Conservation (phyloP, 176 grass and related monocot species). For the Triticum dicoccoides region DNA sequence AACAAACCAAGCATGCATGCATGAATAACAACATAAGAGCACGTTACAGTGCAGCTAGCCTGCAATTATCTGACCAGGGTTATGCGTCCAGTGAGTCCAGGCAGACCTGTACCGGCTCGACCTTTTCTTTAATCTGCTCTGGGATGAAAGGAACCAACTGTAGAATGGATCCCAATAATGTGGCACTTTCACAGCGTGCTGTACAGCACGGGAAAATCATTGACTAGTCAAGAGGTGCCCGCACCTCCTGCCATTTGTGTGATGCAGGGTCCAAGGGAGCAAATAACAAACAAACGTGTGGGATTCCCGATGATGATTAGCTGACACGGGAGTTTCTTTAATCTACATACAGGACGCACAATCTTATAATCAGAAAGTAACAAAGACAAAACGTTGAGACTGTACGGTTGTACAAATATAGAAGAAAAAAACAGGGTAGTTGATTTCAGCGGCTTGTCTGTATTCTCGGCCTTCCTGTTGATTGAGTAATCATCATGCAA, state of each 20-base stretch:
- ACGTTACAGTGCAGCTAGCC: conserved; percentile 13
- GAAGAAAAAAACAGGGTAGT: conserved; percentile 21
- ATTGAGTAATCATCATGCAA: conserved; percentile 46
- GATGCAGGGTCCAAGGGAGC: conserved; percentile 37
- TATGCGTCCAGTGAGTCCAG: not conserved
- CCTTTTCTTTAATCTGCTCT: not conserved
- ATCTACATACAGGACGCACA: conserved; percentile 16
- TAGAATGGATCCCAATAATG: conserved; percentile 28
- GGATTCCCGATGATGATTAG: conserved; percentile 42
- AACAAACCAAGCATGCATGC: not conserved
- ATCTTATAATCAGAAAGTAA: conserved; percentile 30
- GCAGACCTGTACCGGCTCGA: not conserved
- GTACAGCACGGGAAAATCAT: not conserved
- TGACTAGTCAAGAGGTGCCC: not conserved
- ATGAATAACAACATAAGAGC: not conserved
- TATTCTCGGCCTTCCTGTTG: conserved; percentile 25
- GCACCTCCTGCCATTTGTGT: conserved; percentile 44
- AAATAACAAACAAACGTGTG: conserved; percentile 25
- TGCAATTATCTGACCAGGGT: conserved; percentile 9
- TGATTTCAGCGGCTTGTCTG: conserved; percentile 37
- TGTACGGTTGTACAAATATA: conserved; percentile 37
- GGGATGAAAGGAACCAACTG: not conserved
- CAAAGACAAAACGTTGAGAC: conserved; percentile 26
- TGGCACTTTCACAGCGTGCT: conserved; percentile 16
- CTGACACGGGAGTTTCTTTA: conserved; percentile 20